phyloP scores from a whole-genome alignment of 257 asterid species.

The Solanum commersonii region DNA sequence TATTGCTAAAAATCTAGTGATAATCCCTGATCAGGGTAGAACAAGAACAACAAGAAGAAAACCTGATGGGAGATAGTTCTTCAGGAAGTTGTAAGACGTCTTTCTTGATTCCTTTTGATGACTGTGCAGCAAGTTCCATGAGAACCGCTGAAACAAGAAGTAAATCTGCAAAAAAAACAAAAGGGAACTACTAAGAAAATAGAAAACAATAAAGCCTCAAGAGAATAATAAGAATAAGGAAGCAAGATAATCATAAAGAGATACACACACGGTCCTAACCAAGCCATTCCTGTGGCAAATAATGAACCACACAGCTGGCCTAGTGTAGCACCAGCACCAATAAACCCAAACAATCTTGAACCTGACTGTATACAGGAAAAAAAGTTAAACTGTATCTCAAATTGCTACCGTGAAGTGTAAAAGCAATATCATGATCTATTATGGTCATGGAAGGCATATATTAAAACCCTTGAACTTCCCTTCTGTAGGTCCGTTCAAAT shows the following conservation, averaged over 20 bases:
- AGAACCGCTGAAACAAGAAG: conserved; percentile 90
- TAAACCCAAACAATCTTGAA: conserved; percentile 97
- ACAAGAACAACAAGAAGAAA: conserved; percentile 9
- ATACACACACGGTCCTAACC: conserved; percentile 93
- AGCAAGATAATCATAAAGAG: background rate
- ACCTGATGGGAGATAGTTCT: conserved; percentile 73
- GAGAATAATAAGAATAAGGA: background rate
- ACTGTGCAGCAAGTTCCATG: conserved; percentile 91
- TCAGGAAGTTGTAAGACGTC: conserved; percentile 47
- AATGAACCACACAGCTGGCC: conserved; percentile 98
- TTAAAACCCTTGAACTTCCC: background rate
- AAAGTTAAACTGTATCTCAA: background rate
- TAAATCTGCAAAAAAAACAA: conserved; percentile 45
- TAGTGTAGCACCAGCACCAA: conserved; percentile 99
- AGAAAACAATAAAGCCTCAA: background rate
- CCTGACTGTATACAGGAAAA: conserved; percentile 73
- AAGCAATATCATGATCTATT: background rate
- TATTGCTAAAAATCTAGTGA: background rate
- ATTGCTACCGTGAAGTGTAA: background rate
- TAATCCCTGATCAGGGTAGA: background rate
- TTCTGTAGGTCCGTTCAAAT: background rate
- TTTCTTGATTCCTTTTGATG: conserved; percentile 63
- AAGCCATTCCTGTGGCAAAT: conserved; percentile 89
- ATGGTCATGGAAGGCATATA: background rate
- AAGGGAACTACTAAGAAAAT: conserved; percentile 6